Base-by-base conservation (phyloP, 2,329 filamentous ascomycete genomes). In the Colletotrichum sp. region DNA sequence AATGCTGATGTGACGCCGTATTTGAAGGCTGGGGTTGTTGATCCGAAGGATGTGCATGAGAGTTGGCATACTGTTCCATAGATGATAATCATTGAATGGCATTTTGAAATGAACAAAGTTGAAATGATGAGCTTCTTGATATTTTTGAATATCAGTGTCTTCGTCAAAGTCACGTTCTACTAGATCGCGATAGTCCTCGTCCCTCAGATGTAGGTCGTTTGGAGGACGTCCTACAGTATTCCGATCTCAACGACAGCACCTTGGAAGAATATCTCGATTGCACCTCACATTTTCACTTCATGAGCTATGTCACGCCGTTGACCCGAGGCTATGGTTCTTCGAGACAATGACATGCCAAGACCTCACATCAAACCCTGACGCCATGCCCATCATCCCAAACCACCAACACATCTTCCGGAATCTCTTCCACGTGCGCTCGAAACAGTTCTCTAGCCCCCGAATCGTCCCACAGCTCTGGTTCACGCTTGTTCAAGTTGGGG, bases 1-100 rank as follows among this genome's bases (percentile, higher is more conserved):
- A 85, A 85, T n/a, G 85, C 87, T 5, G 92, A 95, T 79, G 85
- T 94, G 81, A 93, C 92, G 13, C 85, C 89, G 12, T 94, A 95
- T 86, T 82, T 95, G 71, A 89, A 85, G 78, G 79, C 88, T 34
- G 90, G 90, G 0, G 86, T 90, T 39, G 86, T 92, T 55, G 91
- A 95, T 80, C 83, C 95, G 76, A 87, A 88, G 78, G 88, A 91
- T 60, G 81, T 94, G 68, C 90, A 95, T 81, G 94, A 95, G 86
- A 88, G 88, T 21, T 95, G 93, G 93, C 94, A 90, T 88, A 87
- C 88, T 30, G 78, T 85, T 44, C 85, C 85, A 21, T 86, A 79
- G 49, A 69, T 30, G 13, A 8, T 1, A 10, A 10, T 8, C 5
- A 6, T 49, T 5, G 5, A 30, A 49, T 30, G 5, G 9, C 15